Evolutionary conservation across 2,329 filamentous ascomycete species (phyloP), one percentile per base, ranked within the genome.

Genomic region (Ophiostoma sp.): DNA sequence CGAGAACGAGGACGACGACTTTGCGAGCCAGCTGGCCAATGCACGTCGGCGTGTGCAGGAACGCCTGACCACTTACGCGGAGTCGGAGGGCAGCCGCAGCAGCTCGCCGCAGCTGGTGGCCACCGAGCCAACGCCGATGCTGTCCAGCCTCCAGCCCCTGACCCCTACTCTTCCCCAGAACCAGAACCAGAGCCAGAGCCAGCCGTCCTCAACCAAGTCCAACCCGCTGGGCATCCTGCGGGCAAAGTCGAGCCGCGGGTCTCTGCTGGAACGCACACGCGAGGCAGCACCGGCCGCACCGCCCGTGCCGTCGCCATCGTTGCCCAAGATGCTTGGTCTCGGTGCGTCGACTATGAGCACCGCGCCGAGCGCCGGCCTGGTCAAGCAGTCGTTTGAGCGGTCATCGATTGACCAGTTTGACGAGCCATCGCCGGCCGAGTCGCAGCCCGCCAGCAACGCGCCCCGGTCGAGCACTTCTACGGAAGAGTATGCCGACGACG

Each of bases 21-120:
- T 94, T 76, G 88, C 89, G 23, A 87, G 84, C 68, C 89, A 93
- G 75, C 83, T 94, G 54, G 90, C 90, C 1, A 86, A 89, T 73
- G 87, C 90, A 20, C 87, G 90, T 69, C 86, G 86, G 39, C 86
- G 89, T 0, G 89, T 94, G 8, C 88, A 91, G 68, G 90, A 94
- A 77, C 89, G 87, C 74, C 80, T 94, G 64, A 90, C 87, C 8
- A 89, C 86, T 0, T 90, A 89, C 73, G 87, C 87, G 0, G 89
- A 91, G 74, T 84, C 84, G 2, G 88, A 92, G 52, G 82, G 79
- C 72, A 82, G 83, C 65, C 79, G 77, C 57, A 74, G 80, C 66
- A 82, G 81, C 62, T 83, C 83, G 3, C 81, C 83, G 31, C 74
- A 79, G 70, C 52, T 78, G 73, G 75, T 77, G 67, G 75, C 79